Percentiles rank a stretch among this genome's conserved stretches.
Evolutionary conservation across 2,329 filamentous ascomycete genomes (phyloP).

Genomic region (Cercospora berteroae): DNA sequence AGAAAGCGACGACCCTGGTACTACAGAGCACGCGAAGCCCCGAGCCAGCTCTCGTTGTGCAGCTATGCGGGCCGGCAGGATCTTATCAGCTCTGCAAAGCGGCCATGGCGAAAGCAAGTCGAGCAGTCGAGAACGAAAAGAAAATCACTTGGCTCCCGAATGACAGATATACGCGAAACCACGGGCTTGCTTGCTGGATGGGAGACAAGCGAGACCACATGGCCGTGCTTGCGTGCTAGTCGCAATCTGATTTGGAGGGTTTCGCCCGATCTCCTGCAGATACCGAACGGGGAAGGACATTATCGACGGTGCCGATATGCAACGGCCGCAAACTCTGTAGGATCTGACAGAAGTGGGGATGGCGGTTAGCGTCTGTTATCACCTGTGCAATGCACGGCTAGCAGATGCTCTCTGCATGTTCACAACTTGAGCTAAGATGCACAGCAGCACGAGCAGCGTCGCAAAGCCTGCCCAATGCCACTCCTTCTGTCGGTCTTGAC

Average conservation of each 20-base stretch:
- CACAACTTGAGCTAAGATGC: not conserved
- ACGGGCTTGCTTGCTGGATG: slow-evolving; percentile 1
- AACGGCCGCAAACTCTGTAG: not conserved
- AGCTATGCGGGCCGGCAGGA: not conserved
- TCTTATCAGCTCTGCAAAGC: slow-evolving; percentile 4
- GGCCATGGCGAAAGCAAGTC: slow-evolving; percentile 1
- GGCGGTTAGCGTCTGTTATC: not conserved
- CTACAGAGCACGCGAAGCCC: slow-evolving; percentile 9
- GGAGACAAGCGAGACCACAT: slow-evolving; percentile 7
- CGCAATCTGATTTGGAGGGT: slow-evolving; percentile 5
- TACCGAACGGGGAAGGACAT: not conserved
- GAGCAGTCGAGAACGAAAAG: not conserved
- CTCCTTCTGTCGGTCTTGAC: not conserved
- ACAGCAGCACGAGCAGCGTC: not conserved
- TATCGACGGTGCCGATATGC: not conserved
- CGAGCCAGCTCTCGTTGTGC: slow-evolving; percentile 10
- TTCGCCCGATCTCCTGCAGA: not conserved
- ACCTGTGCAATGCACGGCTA: not conserved
- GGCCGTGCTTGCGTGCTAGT: slow-evolving; percentile 8
- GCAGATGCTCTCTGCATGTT: not conserved
- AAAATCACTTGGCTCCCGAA: not conserved
- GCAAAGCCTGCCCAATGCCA: not conserved
- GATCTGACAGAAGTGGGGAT: not conserved
- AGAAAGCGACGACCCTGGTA: slow-evolving; percentile 15
- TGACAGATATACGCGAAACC: slow-evolving; percentile 12